These are phyloP conservation scores for Iris macrosiphon DNA, from an alignment of 106 monocot genomes.

Conservation along the genomic window DNA sequence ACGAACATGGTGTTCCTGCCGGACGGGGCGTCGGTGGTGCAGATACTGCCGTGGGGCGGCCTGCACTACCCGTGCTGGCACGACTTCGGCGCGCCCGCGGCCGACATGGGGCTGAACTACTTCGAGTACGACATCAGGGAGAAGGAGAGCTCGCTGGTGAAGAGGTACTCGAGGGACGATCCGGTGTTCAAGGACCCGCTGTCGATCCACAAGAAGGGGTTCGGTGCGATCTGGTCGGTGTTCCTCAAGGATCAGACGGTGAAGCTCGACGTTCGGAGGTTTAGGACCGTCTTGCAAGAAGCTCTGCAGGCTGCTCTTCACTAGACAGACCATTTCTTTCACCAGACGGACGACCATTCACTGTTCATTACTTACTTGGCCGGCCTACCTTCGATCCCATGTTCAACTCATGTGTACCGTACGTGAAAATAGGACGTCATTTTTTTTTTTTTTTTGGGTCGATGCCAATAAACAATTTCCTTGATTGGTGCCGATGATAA, in stretches of 20 bases:
- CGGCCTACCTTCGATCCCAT: no score
- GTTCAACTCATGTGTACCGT: no score
- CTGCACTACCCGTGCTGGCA: slow-evolving; percentile 5
- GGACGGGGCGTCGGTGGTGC: neutral
- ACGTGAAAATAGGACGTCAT: no score
- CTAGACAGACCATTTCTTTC: no score
- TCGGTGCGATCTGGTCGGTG: neutral
- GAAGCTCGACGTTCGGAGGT: slow-evolving; percentile 18
- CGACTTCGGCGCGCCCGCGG: slow-evolving; percentile 1
- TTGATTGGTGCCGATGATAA: no score
- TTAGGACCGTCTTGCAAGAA: slow-evolving; percentile 12
- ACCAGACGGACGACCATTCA: no score
- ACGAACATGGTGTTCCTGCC: slow-evolving; percentile 15
- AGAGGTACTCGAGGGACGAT: slow-evolving; percentile 25
- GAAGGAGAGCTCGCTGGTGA: slow-evolving; percentile 27
- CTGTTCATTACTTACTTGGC: no score
- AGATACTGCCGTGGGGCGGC: slow-evolving; percentile 10
- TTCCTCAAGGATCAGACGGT: slow-evolving; percentile 16
- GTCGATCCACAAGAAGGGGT: slow-evolving; percentile 28
- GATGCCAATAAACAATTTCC: no score
- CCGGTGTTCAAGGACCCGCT: slow-evolving; percentile 21
- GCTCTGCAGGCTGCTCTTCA: slow-evolving; percentile 10
- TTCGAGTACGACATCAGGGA: slow-evolving; percentile 22
- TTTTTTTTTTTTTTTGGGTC: no score
- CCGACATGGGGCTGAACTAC: slow-evolving; percentile 15